phyloP scores from a whole-genome alignment of 805 yeast genomes.

The Wickerhamomyces canadensis region DNA sequence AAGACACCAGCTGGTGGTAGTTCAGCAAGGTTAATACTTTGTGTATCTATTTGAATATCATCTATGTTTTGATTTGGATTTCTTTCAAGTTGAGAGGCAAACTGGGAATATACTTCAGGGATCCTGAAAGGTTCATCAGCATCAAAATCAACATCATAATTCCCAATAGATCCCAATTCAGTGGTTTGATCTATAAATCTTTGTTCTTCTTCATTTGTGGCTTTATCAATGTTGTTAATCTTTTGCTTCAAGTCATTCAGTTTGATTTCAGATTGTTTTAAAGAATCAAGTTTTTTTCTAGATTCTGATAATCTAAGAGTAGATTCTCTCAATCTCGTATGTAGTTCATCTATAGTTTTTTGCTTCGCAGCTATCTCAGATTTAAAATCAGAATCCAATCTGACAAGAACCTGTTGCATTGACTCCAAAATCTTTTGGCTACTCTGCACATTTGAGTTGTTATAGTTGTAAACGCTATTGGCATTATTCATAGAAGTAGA shows the following conservation, averaged over 20 bases:
- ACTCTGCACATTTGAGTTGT: slow-evolving; percentile 13
- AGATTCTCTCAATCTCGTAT: slow-evolving; percentile 51
- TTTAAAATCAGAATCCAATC: slow-evolving; percentile 55
- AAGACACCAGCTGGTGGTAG: slow-evolving; percentile 40
- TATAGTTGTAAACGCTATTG: neutral
- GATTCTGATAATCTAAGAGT: slow-evolving; percentile 44
- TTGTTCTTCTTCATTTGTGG: slow-evolving; percentile 57
- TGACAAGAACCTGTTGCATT: slow-evolving; percentile 43
- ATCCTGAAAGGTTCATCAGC: slow-evolving; percentile 91
- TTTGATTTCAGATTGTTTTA: slow-evolving; percentile 39
- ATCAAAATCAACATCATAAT: slow-evolving; percentile 56
- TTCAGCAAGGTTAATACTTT: slow-evolving; percentile 18
- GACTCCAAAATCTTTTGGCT: slow-evolving; percentile 41
- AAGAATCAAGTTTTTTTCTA: slow-evolving; percentile 44
- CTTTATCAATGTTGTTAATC: slow-evolving; percentile 52
- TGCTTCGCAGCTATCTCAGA: slow-evolving; percentile 51
- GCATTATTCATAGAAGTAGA: neutral
- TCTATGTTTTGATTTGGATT: slow-evolving; percentile 26
- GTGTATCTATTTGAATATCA: slow-evolving; percentile 14
- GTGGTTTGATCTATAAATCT: slow-evolving; percentile 41
- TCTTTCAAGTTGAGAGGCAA: slow-evolving; percentile 36
- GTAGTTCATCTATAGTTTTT: slow-evolving; percentile 44
- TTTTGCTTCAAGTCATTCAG: slow-evolving; percentile 49
- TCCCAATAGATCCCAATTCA: slow-evolving; percentile 32
- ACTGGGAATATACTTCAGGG: slow-evolving; percentile 48